Conservation (phyloP, 305 asterid genomes). For the Ajuga reptans region DNA sequence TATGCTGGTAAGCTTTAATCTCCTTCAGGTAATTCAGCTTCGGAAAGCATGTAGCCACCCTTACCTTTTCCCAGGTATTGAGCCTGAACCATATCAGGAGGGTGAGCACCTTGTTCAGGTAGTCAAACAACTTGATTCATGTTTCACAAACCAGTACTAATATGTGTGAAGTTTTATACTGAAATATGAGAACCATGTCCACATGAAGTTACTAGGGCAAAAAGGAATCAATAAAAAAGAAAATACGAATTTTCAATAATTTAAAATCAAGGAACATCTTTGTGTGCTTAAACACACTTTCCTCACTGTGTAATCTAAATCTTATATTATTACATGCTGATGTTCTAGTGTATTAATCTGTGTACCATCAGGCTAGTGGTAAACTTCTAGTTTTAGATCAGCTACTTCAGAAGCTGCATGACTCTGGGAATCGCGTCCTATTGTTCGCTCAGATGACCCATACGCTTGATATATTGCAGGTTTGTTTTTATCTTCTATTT, state of each 20-base stretch:
- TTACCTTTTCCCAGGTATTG: conserved; percentile 90
- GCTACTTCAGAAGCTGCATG: conserved; percentile 64
- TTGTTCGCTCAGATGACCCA: conserved; percentile 95
- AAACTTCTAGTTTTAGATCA: conserved; percentile 76
- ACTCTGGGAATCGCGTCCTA: conserved; percentile 69
- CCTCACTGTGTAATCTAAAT: neutral
- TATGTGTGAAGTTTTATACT: conserved; percentile 8
- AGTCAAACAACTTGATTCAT: conserved; percentile 19
- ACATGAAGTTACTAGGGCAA: neutral
- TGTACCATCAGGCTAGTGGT: conserved; percentile 68
- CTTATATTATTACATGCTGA: conserved; percentile 6
- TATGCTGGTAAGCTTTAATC: conserved; percentile 21
- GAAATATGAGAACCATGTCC: neutral
- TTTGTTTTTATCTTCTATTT: conserved; percentile 19
- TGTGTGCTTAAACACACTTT: conserved; percentile 10
- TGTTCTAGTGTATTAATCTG: conserved; percentile 7
- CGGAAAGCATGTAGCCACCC: conserved; percentile 98
- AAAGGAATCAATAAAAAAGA: neutral
- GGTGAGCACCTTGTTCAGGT: conserved; percentile 98
- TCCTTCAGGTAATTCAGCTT: conserved; percentile 78
- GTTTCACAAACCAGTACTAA: neutral
- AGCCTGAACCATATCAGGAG: conserved; percentile 97
- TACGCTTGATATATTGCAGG: conserved; percentile 90
- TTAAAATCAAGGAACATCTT: neutral
- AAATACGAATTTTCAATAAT: conserved; percentile 2